Conservation (phyloP, 441 rosid species). For the Populus hybrid region DNA sequence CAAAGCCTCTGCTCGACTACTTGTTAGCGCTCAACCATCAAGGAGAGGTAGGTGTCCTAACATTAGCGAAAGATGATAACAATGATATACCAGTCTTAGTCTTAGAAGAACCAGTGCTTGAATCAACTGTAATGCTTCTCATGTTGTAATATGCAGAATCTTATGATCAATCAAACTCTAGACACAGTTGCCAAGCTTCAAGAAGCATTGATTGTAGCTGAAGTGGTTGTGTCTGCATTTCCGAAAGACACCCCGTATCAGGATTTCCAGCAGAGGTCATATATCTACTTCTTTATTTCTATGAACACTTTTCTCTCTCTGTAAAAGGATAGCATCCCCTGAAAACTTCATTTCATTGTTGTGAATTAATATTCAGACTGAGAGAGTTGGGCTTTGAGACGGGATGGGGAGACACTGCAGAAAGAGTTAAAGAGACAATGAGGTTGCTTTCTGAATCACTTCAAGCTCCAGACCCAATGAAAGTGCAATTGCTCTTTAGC, state of each 20-base stretch:
- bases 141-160: slow-evolving; percentile 42
- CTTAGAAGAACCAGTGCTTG: no score
- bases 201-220: slow-evolving; percentile 50
- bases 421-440: slow-evolving; percentile 67
- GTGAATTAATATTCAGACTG: slow-evolving; percentile 36
- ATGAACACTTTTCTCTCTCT: not conserved
- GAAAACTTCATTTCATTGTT: not conserved
- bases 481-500: slow-evolving; percentile 55
- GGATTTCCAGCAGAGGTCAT: slow-evolving; percentile 60
- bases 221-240: slow-evolving; percentile 37
- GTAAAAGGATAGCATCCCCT: no score
- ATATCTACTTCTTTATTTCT: not conserved
- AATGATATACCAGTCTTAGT: not conserved
- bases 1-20: slow-evolving; percentile 54
- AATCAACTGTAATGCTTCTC: not conserved
- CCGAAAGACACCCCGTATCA: slow-evolving; percentile 54
- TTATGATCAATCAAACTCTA: slow-evolving; percentile 64
- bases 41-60: slow-evolving; percentile 57
- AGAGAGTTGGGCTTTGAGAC: slow-evolving; percentile 73
- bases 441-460: slow-evolving; percentile 59
- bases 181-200: slow-evolving; percentile 60
- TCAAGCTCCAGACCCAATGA: slow-evolving; percentile 66
- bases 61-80: not conserved
- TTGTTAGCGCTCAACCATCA: slow-evolving; percentile 60
- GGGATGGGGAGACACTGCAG: slow-evolving; percentile 26